Evolutionary conservation across 371 early-diverging fungal genomes (phyloP).

Genomic region (Blakeslea trispora): DNA sequence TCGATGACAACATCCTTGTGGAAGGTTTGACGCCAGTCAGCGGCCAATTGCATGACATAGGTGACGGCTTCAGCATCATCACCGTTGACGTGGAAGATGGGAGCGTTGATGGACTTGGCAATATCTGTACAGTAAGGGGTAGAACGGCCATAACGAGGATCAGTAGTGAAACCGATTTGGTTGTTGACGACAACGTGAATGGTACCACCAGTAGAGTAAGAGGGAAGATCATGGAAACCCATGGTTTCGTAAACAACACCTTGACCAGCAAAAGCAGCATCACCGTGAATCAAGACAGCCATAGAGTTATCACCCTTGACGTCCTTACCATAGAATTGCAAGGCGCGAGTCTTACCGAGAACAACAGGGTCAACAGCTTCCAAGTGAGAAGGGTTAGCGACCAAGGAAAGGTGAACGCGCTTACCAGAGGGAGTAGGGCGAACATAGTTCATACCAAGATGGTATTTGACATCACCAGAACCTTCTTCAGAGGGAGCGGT

Average conservation of each 20-base stretch:
- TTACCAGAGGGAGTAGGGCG: slow-evolving; percentile 95
- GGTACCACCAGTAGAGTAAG: slow-evolving; percentile 95
- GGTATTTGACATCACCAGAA: slow-evolving; percentile 98
- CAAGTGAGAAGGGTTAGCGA: slow-evolving; percentile 98
- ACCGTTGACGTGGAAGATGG: slow-evolving; percentile 97
- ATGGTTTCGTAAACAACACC: slow-evolving; percentile 97
- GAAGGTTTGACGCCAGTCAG: slow-evolving; percentile 95
- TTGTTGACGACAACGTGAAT: slow-evolving; percentile 98
- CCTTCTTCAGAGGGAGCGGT: slow-evolving; percentile 85
- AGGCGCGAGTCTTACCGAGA: slow-evolving; percentile 93
- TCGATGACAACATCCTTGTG: slow-evolving; percentile 96
- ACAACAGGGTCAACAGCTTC: slow-evolving; percentile 98
- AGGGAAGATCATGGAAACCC: slow-evolving; percentile 92
- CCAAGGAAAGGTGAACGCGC: slow-evolving; percentile 93
- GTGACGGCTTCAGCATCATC: slow-evolving; percentile 97
- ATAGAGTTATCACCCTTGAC: slow-evolving; percentile 78
- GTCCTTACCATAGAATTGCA: slow-evolving; percentile 92
- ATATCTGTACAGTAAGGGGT: slow-evolving; percentile 97
- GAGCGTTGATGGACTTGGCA: slow-evolving; percentile 94
- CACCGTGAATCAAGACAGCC: slow-evolving; percentile 95
- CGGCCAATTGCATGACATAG: slow-evolving; percentile 90
- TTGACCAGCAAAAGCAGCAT: slow-evolving; percentile 97
- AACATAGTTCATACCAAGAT: slow-evolving; percentile 95
- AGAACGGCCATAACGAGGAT: slow-evolving; percentile 92
- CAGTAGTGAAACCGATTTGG: slow-evolving; percentile 98